Conservation (phyloP, 2,329 filamentous ascomycete genomes). For the Aspergillus alliaceus region DNA sequence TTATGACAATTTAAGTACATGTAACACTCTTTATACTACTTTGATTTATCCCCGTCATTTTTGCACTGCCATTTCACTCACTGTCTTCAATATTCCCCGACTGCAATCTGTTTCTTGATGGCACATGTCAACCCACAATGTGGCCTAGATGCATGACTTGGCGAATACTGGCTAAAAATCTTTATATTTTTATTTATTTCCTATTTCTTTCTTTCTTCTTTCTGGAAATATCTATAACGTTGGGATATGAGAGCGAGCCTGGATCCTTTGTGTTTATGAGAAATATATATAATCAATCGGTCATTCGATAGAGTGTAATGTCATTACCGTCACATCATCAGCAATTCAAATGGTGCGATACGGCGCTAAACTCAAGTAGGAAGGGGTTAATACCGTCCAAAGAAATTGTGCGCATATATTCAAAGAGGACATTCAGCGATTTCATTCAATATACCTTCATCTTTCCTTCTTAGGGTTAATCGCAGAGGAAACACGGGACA, state of each 20-base stretch:
- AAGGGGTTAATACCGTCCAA: background rate
- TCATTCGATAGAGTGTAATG: too few species aligned
- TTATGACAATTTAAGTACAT: constrained; percentile 6
- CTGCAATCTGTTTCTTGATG: background rate
- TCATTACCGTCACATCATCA: background rate
- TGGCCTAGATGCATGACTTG: background rate
- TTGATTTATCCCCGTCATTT: too few species aligned
- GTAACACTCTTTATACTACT: too few species aligned
- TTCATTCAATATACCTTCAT: background rate
- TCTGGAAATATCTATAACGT: too few species aligned
- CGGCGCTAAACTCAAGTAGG: background rate
- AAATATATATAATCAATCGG: too few species aligned
- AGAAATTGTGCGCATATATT: too few species aligned
- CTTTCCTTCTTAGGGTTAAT: background rate
- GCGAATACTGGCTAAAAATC: background rate
- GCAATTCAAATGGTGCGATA: background rate
- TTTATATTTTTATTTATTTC: too few species aligned
- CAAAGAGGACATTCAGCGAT: too few species aligned
- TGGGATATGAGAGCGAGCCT: too few species aligned
- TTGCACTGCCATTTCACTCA: too few species aligned
- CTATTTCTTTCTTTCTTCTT: too few species aligned
- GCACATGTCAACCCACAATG: background rate
- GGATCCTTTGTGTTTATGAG: too few species aligned
- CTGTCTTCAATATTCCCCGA: background rate
- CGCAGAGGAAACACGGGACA: background rate